Evolutionary conservation across 1,284 basidiomycete species (phyloP).

Genomic region (Pseudozyma hubeiensis): DNA sequence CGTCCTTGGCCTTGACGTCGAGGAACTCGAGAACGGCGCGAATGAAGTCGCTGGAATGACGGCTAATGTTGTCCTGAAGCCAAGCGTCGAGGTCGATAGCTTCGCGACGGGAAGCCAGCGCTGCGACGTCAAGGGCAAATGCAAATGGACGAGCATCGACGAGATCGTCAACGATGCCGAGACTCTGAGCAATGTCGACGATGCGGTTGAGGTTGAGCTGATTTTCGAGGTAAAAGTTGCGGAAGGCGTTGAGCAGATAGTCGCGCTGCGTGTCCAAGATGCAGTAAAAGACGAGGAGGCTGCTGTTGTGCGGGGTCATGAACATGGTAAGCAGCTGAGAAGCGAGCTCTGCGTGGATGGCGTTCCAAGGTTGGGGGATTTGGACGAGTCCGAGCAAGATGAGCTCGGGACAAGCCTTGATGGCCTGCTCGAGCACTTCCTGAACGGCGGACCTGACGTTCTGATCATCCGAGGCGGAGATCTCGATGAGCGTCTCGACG

Average conservation of each 20-base stretch:
- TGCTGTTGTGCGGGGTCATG: constrained; percentile 89
- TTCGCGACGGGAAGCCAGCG: constrained; percentile 89
- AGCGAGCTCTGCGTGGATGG: constrained; percentile 85
- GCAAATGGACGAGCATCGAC: constrained; percentile 87
- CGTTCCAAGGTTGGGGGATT: constrained; percentile 86
- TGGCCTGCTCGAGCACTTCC: constrained; percentile 64
- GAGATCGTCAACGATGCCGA: constrained; percentile 89
- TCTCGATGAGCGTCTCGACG: constrained; percentile 85
- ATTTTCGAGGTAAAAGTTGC: constrained; percentile 90
- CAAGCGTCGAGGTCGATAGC: constrained; percentile 96
- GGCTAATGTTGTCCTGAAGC: constrained; percentile 85
- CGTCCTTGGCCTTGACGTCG: constrained; percentile 65
- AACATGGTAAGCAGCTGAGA: constrained; percentile 89
- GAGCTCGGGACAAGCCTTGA: constrained; percentile 85
- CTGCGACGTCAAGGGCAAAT: constrained; percentile 84
- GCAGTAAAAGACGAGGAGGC: constrained; percentile 94
- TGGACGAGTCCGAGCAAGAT: constrained; percentile 93
- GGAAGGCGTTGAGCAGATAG: constrained; percentile 86
- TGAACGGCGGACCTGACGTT: constrained; percentile 59
- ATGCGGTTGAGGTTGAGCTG: constrained; percentile 93
- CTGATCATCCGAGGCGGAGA: constrained; percentile 85
- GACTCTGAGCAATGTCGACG: constrained; percentile 91
- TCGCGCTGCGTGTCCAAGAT: constrained; percentile 90
- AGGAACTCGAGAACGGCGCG: constrained; percentile 73
- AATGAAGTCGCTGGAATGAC: constrained; percentile 85